Evolutionary conservation across 148 eudicot genomes (phyloP).

Genomic region (Silene conica): DNA sequence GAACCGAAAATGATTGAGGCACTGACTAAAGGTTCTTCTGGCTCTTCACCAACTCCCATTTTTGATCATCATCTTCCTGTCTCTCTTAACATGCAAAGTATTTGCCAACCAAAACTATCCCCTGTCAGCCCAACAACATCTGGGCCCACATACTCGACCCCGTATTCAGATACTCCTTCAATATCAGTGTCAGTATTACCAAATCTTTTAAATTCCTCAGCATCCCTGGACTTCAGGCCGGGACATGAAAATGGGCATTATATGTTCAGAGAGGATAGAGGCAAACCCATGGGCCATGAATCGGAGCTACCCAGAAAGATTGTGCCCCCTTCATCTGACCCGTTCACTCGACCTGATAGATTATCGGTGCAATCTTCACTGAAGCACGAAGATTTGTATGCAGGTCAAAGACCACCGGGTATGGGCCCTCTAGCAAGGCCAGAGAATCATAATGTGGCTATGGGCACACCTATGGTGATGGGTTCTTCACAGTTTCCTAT

Average conservation of each 20-base stretch:
- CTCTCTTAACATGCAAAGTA: not conserved
- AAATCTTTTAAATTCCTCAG: not conserved
- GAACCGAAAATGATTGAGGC: constrained; percentile 43
- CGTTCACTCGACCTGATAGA: not conserved
- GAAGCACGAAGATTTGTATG: constrained; percentile 4
- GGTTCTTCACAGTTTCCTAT: constrained; percentile 5
- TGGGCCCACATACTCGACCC: not conserved
- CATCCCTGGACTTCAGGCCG: not conserved
- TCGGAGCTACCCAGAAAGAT: constrained; percentile 10
- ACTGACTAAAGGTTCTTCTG: constrained; percentile 17
- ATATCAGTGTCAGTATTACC: not conserved
- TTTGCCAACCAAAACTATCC: not conserved
- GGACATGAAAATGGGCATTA: constrained; percentile 11
- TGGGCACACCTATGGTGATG: not conserved
- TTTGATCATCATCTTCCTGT: not conserved
- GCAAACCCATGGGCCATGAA: not conserved
- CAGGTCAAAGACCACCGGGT: constrained; percentile 7
- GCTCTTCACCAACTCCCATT: constrained; percentile 4
- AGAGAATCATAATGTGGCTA: constrained; percentile 9
- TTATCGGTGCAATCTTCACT: constrained; percentile 2
- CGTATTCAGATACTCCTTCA: not conserved
- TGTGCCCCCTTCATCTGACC: constrained; percentile 2
- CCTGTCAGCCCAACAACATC: constrained; percentile 9
- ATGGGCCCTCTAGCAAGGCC: constrained; percentile 1
- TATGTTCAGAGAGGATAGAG: not conserved